Percentiles rank a stretch among this genome's conserved stretches.
These are phyloP conservation scores for Arthrobotrys pseudoclavata DNA, from an alignment of 2,329 filamentous ascomycete species.

Conservation along the genomic window DNA sequence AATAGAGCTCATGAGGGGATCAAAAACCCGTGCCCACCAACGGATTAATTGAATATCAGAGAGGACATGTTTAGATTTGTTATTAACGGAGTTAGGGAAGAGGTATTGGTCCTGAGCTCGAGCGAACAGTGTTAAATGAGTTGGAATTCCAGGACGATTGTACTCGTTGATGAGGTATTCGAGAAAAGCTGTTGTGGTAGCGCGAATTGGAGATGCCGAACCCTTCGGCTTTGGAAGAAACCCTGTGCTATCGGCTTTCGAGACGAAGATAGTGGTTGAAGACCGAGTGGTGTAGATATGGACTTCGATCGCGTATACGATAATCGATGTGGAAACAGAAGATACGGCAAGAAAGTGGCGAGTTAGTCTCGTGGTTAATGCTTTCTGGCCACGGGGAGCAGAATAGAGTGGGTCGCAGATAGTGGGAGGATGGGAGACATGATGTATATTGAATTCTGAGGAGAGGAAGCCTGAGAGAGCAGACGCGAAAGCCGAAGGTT, in stretches of 20 bases:
- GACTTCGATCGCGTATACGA: constrained; percentile 88
- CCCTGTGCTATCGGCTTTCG: constrained; percentile 96
- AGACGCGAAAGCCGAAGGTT: constrained; percentile 56
- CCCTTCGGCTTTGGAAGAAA: constrained; percentile 71
- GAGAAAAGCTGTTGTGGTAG: constrained; percentile 81
- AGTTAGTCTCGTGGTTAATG: constrained; percentile 86
- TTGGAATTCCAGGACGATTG: constrained; percentile 75
- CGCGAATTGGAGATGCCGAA: constrained; percentile 76
- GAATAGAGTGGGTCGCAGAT: constrained; percentile 82
- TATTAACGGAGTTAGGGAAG: constrained; percentile 91
- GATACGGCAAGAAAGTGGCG: constrained; percentile 79
- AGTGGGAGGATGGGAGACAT: constrained; percentile 87
- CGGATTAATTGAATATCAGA: constrained; percentile 90
- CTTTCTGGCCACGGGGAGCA: constrained; percentile 77
- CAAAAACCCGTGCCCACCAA: constrained; percentile 94
- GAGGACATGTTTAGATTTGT: constrained; percentile 86
- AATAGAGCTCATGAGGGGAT: constrained; percentile 74
- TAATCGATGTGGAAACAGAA: constrained; percentile 69
- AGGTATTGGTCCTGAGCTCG: constrained; percentile 93
- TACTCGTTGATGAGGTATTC: constrained; percentile 78
- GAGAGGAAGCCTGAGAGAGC: constrained; percentile 63
- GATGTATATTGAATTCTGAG: constrained; percentile 77
- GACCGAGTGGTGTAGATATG: constrained; percentile 81
- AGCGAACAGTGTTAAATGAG: constrained; percentile 87
- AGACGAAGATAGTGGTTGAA: constrained; percentile 82